Conservation (phyloP, 129 eudicot genomes). For the Heracleum sosnowskyi region DNA sequence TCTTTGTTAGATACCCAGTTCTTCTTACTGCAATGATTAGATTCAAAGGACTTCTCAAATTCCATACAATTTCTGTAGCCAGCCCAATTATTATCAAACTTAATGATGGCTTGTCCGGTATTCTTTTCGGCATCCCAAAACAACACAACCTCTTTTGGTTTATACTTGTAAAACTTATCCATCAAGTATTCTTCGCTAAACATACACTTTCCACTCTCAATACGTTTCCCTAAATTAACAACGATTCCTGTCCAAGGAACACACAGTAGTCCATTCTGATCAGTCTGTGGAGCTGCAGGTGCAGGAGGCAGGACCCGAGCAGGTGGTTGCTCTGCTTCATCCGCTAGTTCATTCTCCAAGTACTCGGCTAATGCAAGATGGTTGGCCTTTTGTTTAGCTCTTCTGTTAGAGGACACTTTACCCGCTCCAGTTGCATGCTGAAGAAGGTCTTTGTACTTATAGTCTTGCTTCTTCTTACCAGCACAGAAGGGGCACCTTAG, state of each 20-base stretch:
- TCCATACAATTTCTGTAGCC: constrained; percentile 80
- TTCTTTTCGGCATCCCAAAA: constrained; percentile 36
- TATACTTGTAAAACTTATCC: constrained; percentile 45
- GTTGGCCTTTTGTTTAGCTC: constrained; percentile 76
- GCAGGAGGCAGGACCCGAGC: constrained; percentile 18
- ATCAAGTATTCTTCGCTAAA: constrained; percentile 43
- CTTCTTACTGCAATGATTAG: constrained; percentile 47
- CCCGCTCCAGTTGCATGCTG: constrained; percentile 87
- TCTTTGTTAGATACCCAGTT: constrained; percentile 46
- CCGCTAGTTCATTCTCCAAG: constrained; percentile 52
- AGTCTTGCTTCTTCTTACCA: constrained; percentile 90
- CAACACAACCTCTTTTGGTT: constrained; percentile 46
- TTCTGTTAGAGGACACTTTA: constrained; percentile 76
- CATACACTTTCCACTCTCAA: constrained; percentile 22
- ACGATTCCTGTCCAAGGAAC: constrained; percentile 93
- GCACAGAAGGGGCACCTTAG: constrained; percentile 94
- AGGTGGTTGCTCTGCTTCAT: constrained; percentile 43
- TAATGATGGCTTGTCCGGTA: constrained; percentile 41
- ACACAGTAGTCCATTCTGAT: constrained; percentile 45
- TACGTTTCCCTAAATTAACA: constrained; percentile 41
- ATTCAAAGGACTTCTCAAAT: constrained; percentile 74
- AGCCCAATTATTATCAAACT: constrained; percentile 62
- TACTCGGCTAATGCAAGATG: constrained; percentile 75
- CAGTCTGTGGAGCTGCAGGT: constrained; percentile 31
- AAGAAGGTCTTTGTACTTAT: constrained; percentile 68